Conservation (phyloP, 371 early-diverging fungal species). For the Basidiobolus meristosporus region DNA sequence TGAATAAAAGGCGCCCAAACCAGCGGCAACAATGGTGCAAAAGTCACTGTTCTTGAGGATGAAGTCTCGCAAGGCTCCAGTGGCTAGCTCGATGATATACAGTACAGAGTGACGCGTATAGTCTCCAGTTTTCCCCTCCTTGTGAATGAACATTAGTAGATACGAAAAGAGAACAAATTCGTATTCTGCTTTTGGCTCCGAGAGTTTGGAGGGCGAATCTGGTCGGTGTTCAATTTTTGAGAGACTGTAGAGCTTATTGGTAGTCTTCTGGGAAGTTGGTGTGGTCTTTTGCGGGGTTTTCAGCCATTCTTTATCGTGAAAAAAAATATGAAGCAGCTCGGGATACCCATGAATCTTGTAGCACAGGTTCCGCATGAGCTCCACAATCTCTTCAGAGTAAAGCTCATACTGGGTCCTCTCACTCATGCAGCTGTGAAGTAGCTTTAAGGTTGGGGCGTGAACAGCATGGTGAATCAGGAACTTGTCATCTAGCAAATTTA, state of each 20-base stretch:
- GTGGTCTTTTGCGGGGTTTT: slow-evolving; percentile 29
- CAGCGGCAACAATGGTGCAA: slow-evolving; percentile 60
- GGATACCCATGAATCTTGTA: slow-evolving; percentile 82
- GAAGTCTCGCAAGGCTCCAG: slow-evolving; percentile 50
- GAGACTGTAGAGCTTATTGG: too few species aligned
- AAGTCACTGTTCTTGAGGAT: slow-evolving; percentile 61
- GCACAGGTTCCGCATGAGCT: slow-evolving; percentile 73
- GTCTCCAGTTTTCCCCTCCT: slow-evolving; percentile 75
- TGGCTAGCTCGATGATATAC: slow-evolving; percentile 71
- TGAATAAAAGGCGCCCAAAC: slow-evolving; percentile 77
- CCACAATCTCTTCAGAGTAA: slow-evolving; percentile 70
- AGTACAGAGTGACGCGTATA: slow-evolving; percentile 76
- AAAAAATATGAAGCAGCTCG: slow-evolving; percentile 73
- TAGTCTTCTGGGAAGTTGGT: slow-evolving; percentile 1
- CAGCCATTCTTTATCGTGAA: slow-evolving; percentile 63
- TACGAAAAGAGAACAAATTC: slow-evolving; percentile 77
- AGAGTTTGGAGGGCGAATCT: too few species aligned
- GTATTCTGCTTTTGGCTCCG: slow-evolving; percentile 23
- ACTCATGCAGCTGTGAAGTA: slow-evolving; percentile 47
- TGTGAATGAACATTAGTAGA: slow-evolving; percentile 65
- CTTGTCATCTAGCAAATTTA: slow-evolving; percentile 66
- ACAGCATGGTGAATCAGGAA: slow-evolving; percentile 80
- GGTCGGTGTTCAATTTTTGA: too few species aligned
- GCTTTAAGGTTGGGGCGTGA: slow-evolving; percentile 65
- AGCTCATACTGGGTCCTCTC: slow-evolving; percentile 30